Evolutionary conservation across 2,329 filamentous ascomycete genomes (phyloP).

Genomic region (Dactylellina sp.): DNA sequence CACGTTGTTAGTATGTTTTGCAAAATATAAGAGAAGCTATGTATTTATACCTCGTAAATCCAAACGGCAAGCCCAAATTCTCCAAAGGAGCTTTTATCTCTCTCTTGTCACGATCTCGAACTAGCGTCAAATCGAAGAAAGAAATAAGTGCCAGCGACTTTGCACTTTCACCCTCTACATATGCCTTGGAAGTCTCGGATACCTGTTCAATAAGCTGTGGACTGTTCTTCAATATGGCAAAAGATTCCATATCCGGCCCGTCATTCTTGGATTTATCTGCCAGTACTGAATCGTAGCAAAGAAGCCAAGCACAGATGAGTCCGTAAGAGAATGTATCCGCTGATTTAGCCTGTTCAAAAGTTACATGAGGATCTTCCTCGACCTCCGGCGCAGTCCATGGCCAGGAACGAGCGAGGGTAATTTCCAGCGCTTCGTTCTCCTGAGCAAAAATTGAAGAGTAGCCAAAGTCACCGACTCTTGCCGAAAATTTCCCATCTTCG

Average conservation of each 20-base stretch:
- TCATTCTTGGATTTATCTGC: conserved; percentile 1
- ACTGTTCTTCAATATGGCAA: conserved; percentile 8
- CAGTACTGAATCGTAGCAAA: background rate
- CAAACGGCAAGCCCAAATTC: background rate
- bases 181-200: too few relatives aligned
- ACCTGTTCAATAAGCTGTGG: conserved; percentile 1
- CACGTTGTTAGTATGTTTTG: too few relatives aligned
- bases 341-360: conserved; percentile 1
- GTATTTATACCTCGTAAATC: background rate
- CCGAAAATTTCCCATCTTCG: conserved; percentile 1
- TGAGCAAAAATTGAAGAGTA: conserved; percentile 19
- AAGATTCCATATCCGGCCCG: background rate
- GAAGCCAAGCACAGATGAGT: conserved; percentile 28
- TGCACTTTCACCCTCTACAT: background rate
- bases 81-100: background rate
- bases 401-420: conserved; percentile 13
- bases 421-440: background rate
- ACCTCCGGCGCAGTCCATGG: conserved; percentile 28
- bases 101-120: background rate
- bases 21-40: background rate
- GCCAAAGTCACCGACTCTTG: conserved; percentile 26
- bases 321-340: conserved; percentile 33
- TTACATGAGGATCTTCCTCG: background rate
- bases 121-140: conserved; percentile 1
- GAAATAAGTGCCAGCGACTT: background rate